Evolutionary conservation across 169 alveolate species (phyloP).

Genomic region (Eimeria mitis): DNA sequence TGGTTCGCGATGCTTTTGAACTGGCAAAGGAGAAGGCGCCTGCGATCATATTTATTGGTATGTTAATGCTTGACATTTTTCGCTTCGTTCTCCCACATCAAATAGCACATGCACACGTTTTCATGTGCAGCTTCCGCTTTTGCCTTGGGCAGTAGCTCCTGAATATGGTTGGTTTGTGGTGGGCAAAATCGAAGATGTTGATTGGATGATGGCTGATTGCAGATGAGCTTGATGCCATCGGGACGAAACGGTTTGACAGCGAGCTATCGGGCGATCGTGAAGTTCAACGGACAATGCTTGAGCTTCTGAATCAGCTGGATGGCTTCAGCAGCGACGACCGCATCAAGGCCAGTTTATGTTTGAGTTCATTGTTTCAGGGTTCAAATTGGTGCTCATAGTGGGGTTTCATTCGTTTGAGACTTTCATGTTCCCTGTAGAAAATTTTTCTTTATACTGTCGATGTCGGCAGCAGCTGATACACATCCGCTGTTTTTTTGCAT

Average conservation of each 20-base stretch:
- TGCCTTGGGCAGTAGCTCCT: background rate
- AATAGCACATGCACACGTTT: background rate
- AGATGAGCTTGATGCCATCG: conserved; percentile 99
- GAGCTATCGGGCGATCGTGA: conserved; percentile 99
- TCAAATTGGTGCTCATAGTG: background rate
- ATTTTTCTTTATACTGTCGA: background rate
- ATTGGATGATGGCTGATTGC: background rate
- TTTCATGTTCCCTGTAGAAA: background rate
- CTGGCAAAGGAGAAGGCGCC: conserved; percentile 99
- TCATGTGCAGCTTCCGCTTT: background rate
- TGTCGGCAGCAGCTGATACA: background rate
- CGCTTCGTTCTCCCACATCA: background rate
- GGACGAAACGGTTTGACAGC: conserved; percentile 91
- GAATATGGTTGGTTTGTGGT: background rate
- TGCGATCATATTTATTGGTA: conserved; percentile 98
- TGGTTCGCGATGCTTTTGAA: conserved; percentile 99
- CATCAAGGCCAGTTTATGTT: conserved; percentile 88
- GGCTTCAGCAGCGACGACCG: conserved; percentile 96
- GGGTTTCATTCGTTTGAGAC: background rate
- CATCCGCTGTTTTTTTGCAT: background rate
- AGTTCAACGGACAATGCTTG: conserved; percentile 99
- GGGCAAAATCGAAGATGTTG: background rate
- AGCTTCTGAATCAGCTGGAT: conserved; percentile 98
- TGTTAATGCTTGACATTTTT: conserved; percentile 35
- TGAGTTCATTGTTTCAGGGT: background rate